A percentile compares a stretch with the other conserved stretches of the same genome.
Evolutionary conservation across 2,329 filamentous ascomycete genomes (phyloP).

Genomic region (Chaetoscypha palmicola): DNA sequence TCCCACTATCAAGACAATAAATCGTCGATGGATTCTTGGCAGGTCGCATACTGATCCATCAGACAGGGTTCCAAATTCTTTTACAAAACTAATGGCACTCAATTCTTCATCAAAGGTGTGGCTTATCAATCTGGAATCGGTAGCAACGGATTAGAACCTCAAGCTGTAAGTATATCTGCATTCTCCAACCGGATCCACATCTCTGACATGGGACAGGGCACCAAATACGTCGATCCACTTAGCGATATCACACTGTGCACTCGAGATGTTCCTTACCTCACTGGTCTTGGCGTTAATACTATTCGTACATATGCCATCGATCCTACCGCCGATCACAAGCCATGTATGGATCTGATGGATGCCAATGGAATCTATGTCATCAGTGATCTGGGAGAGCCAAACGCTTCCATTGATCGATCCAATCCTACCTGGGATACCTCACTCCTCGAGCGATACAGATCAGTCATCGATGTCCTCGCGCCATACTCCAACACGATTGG

Average conservation of each 20-base stretch:
- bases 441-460: conserved; percentile 74
- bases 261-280: conserved; percentile 77
- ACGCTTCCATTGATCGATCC: conserved; percentile 76
- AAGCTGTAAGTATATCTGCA: conserved; percentile 3
- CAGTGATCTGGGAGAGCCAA: conserved; percentile 78
- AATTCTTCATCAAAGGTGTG: conserved; percentile 90
- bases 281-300: conserved; percentile 75
- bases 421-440: conserved; percentile 69
- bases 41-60: background rate
- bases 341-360: conserved; percentile 76
- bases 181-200: background rate
- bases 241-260: conserved; percentile 62
- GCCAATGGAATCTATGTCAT: conserved; percentile 91
- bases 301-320: conserved; percentile 93
- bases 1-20: no score
- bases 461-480: conserved; percentile 71
- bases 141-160: background rate
- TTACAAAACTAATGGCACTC: conserved; percentile 51
- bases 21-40: background rate
- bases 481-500: conserved; percentile 88
- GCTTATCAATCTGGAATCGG: conserved; percentile 79
- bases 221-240: conserved; percentile 73
- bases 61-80: conserved; percentile 27
- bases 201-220: conserved; percentile 16
- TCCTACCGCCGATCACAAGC: conserved; percentile 66